Evolutionary conservation across 1,139 yeast species (phyloP).

Genomic region (Entelexis paramagnoliae): DNA sequence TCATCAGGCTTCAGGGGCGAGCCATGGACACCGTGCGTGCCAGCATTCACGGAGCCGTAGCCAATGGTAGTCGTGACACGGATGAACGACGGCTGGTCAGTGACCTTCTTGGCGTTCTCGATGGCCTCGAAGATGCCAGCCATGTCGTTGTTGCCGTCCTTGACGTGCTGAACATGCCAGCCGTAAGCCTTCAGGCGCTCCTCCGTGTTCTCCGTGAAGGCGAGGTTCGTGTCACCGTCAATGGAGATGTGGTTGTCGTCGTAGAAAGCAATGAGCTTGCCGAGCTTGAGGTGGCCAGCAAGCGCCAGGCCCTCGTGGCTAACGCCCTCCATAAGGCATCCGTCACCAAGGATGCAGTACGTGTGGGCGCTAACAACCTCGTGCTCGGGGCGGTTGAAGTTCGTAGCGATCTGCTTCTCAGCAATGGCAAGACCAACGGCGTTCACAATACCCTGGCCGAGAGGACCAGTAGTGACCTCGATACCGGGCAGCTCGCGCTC

Average conservation of each 20-base stretch:
- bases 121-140: conserved; percentile 66
- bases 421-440: conserved; percentile 98
- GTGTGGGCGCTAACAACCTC: conserved; percentile 64
- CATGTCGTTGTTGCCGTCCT: conserved; percentile 73
- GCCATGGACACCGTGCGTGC: conserved; percentile 94
- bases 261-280: conserved; percentile 90
- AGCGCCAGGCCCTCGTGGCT: conserved; percentile 87
- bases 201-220: conserved; percentile 90
- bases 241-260: conserved; percentile 96
- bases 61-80: conserved; percentile 89
- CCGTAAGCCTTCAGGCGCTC: conserved; percentile 87
- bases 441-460: conserved; percentile 96
- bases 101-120: conserved; percentile 37
- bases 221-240: conserved; percentile 83
- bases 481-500: conserved; percentile 78
- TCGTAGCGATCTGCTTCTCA: conserved; percentile 83
- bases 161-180: conserved; percentile 77
- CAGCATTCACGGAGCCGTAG: conserved; percentile 76
- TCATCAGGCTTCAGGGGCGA: conserved; percentile 94
- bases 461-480: conserved; percentile 98
- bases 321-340: conserved; percentile 98
- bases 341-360: conserved; percentile 86
- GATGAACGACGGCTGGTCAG: conserved; percentile 82
- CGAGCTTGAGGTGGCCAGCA: conserved; percentile 94
- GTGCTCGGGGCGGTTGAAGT: conserved; percentile 81